Conservation (phyloP, 768 basidiomycete genomes). For the Grammothele lineata region DNA sequence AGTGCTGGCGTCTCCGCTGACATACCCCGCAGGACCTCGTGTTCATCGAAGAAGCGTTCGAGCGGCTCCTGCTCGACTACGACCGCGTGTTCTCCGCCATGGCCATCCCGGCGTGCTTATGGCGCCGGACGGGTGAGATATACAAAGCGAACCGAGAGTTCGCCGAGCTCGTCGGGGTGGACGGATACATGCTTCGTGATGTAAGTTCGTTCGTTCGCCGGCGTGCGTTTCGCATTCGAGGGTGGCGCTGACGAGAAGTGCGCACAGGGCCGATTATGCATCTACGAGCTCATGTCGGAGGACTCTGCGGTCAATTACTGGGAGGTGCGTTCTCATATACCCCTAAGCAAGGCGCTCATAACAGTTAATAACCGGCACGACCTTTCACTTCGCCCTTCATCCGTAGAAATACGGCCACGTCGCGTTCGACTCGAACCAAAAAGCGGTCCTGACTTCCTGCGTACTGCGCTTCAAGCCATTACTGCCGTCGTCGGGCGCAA, state of each 20-base stretch:
- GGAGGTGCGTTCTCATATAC: slow-evolving; percentile 72
- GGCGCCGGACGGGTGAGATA: slow-evolving; percentile 96
- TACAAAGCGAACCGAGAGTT: slow-evolving; percentile 98
- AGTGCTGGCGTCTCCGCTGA: slow-evolving; percentile 1
- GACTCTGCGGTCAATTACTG: slow-evolving; percentile 96
- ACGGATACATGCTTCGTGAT: slow-evolving; percentile 85
- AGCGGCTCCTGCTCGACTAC: slow-evolving; percentile 90
- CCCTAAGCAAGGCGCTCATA: too few relatives aligned
- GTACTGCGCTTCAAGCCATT: slow-evolving; percentile 77
- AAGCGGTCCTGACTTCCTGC: slow-evolving; percentile 90
- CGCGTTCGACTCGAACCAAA: slow-evolving; percentile 88
- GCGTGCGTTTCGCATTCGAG: not conserved
- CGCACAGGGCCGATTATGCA: slow-evolving; percentile 81
- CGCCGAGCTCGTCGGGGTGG: slow-evolving; percentile 83
- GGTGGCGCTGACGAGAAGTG: not conserved
- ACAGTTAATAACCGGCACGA: too few relatives aligned
- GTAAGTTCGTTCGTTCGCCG: slow-evolving; percentile 41
- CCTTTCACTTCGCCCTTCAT: too few relatives aligned
- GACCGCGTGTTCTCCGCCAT: slow-evolving; percentile 93
- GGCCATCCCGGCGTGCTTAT: slow-evolving; percentile 95
- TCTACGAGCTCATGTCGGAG: slow-evolving; percentile 98
- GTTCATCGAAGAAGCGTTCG: slow-evolving; percentile 97
- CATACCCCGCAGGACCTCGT: slow-evolving; percentile 71
- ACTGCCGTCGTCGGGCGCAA: slow-evolving; percentile 38
- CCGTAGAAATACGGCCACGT: slow-evolving; percentile 97